Base-by-base conservation (phyloP, 2,329 filamentous ascomycete genomes). In the Coniochaeta sp. region DNA sequence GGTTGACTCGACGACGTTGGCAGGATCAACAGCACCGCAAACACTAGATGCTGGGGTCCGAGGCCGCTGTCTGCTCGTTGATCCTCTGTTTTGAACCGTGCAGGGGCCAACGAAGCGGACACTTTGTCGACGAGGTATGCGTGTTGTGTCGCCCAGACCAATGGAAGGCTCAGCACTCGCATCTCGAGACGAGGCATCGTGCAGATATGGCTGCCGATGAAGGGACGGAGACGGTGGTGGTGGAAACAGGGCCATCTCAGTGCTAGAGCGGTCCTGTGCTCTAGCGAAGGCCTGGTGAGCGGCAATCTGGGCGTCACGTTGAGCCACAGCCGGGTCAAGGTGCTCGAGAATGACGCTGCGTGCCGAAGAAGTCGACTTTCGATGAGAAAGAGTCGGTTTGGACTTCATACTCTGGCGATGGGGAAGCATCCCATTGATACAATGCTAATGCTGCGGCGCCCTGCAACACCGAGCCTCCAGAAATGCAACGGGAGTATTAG, bases 231-330 rank as follows among this genome's bases (percentile, higher is more conserved):
- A 61, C 12, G 65, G 31, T 11, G 28, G 64, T 38, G 72, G 70
- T 59, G 72, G 71, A 70, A 72, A 76, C 11, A 71, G 60, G 1
- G 70, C 62, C 58, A 69, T 65, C 57, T 76, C 74, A 31, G 68
- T 67, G 60, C 67, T 73, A 43, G 68, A 73, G 14, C 76, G 73
- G 38, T 75, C 74, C 59, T 76, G 76, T n/a, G 81, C 81, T 62
- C 81, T 77, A 7, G 74, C 70, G 67, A 83, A 89, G 1, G 87
- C 88, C 66, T 86, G 75, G 36, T 77, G 74, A 8, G 87, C 87
- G 24, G 87, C 87, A 43, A 81, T 78, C 43, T 84, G 80, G 8
- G 87, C 87, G 70, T 89, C 83, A 59, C 82, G 76, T 57, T 82
- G 78, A 1, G 82, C 81, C 3, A 73, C 70, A 12, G 70, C 72